Evolutionary conservation across 2,329 filamentous ascomycete species (phyloP).

Genomic region (Cladosporium sp.): DNA sequence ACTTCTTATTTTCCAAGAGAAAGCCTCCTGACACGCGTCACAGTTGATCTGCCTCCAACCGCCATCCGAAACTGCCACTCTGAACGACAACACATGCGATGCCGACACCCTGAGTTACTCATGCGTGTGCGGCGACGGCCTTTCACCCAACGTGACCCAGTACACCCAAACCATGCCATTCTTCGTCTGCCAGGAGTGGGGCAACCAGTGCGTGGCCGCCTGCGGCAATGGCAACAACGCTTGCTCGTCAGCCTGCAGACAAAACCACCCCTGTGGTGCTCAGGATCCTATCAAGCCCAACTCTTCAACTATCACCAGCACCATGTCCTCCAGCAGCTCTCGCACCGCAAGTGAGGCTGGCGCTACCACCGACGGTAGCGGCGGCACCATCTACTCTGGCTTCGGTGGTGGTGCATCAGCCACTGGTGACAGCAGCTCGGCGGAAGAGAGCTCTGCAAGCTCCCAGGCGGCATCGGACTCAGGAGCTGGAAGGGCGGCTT

Average conservation of each 20-base stretch:
- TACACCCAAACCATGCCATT: slow-evolving; percentile 78
- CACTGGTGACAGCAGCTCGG: slow-evolving; percentile 7
- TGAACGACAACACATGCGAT: slow-evolving; percentile 65
- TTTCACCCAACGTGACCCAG: slow-evolving; percentile 70
- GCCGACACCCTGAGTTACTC: slow-evolving; percentile 65
- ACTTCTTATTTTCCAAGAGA: background rate
- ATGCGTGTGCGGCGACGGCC: slow-evolving; percentile 69
- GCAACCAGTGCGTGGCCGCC: slow-evolving; percentile 57
- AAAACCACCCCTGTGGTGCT: slow-evolving; percentile 73
- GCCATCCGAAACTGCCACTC: slow-evolving; percentile 49
- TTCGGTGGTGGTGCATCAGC: slow-evolving; percentile 40
- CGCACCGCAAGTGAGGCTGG: slow-evolving; percentile 31
- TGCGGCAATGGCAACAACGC: slow-evolving; percentile 56
- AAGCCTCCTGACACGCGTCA: background rate
- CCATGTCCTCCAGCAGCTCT: slow-evolving; percentile 42
- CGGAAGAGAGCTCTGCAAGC: slow-evolving; percentile 16
- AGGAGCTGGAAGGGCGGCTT: slow-evolving; percentile 38
- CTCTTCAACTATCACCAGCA: slow-evolving; percentile 50
- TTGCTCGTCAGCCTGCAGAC: slow-evolving; percentile 63
- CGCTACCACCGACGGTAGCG: slow-evolving; percentile 35
- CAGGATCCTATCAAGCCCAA: slow-evolving; percentile 63
- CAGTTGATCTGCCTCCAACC: slow-evolving; percentile 65
- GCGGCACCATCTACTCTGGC: slow-evolving; percentile 46
- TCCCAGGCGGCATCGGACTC: slow-evolving; percentile 19
- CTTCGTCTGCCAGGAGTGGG: slow-evolving; percentile 72